Percentiles rank a stretch among this genome's conserved stretches.
These are phyloP conservation scores for Inga oerstediana DNA, from an alignment of 306 rosid genomes.

Conservation along the genomic window DNA sequence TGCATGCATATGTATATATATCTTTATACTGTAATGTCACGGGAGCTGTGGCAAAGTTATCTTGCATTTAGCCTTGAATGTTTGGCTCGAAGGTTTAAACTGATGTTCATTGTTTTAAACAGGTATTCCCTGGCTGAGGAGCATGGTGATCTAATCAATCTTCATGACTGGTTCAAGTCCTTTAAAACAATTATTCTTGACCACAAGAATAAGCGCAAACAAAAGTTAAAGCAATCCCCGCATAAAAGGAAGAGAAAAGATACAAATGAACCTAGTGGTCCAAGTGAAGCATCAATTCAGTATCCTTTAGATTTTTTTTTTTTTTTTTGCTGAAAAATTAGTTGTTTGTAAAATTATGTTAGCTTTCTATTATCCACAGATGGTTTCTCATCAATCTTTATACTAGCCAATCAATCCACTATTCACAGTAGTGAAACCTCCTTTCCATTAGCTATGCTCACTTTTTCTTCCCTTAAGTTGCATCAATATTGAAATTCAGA, in stretches of 20 bases:
- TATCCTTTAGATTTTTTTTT: slow-evolving; percentile 60
- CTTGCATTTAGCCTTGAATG: slow-evolving; percentile 2
- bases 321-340: background rate
- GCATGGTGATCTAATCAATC: slow-evolving; percentile 96
- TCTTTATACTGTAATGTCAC: background rate
- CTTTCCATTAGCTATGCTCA: background rate
- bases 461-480: background rate
- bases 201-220: slow-evolving; percentile 52
- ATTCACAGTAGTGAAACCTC: background rate
- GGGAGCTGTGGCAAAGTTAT: background rate
- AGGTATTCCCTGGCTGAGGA: slow-evolving; percentile 90
- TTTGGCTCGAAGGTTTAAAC: slow-evolving; percentile 19
- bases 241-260: slow-evolving; percentile 64
- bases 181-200: slow-evolving; percentile 63
- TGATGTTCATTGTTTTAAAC: slow-evolving; percentile 25
- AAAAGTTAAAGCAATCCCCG: slow-evolving; percentile 63
- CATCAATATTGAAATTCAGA: background rate
- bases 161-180: slow-evolving; percentile 92
- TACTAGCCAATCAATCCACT: background rate
- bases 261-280: slow-evolving; percentile 49
- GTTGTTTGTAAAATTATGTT: slow-evolving; percentile 9
- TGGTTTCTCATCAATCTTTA: background rate
- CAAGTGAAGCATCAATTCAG: slow-evolving; percentile 80
- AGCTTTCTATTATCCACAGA: background rate
- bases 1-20: too few species aligned